Evolutionary conservation across 495 filamentous ascomycete species (phyloP).

Genomic region (Aspergillus baeticus): DNA sequence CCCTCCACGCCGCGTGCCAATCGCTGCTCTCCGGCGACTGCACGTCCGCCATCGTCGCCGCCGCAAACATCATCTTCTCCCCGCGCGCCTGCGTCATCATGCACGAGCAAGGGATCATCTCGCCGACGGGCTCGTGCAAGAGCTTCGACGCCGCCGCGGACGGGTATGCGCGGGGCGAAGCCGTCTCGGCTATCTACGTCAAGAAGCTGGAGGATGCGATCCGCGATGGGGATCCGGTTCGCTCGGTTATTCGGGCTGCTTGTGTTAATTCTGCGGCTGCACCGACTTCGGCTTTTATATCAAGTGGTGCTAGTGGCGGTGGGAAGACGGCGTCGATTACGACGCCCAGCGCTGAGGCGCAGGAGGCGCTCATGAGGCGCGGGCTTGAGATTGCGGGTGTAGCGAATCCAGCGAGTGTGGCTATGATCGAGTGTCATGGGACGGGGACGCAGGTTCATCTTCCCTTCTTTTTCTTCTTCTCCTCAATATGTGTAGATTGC

Average conservation of each 20-base stretch:
- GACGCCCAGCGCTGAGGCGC: too few species aligned
- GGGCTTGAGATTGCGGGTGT: too few species aligned
- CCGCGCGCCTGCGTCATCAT: conserved; percentile 31
- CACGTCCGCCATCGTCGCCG: conserved; percentile 36
- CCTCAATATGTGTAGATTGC: too few species aligned
- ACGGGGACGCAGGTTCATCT: too few species aligned
- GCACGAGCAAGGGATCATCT: conserved; percentile 28
- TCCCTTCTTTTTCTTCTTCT: too few species aligned
- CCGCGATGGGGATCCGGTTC: conserved; percentile 28
- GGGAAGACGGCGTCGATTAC: too few species aligned
- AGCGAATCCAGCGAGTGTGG: too few species aligned
- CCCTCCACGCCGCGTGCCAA: conserved; percentile 27
- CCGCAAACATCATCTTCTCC: conserved; percentile 37
- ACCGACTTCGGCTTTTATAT: conserved; percentile 8
- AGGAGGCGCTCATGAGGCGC: too few species aligned
- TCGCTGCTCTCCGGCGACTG: conserved; percentile 35
- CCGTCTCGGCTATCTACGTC: conserved; percentile 31
- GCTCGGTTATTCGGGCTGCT: conserved; percentile 38
- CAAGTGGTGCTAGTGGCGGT: too few species aligned
- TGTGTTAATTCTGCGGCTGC: conserved; percentile 42
- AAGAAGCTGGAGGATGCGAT: conserved; percentile 31
- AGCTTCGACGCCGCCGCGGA: conserved; percentile 60
- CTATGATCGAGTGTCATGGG: too few species aligned
- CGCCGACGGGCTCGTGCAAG: conserved; percentile 37
- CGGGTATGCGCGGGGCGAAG: conserved; percentile 64